Conservation (phyloP, 306 rosid species). For the Vigna trinervia region DNA sequence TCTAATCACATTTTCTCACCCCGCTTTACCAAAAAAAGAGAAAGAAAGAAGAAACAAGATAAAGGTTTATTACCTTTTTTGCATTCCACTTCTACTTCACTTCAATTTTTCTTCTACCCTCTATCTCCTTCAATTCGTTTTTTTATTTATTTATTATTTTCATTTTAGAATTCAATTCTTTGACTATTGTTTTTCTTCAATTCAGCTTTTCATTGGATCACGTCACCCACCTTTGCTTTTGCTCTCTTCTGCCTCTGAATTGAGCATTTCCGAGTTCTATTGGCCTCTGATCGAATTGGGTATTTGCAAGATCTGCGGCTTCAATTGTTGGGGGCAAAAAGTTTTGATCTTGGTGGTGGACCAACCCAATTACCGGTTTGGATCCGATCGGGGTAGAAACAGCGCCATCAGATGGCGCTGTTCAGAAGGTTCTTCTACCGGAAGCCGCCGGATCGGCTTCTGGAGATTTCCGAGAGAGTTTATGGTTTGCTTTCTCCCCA, state of each 20-base stretch:
- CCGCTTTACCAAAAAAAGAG: neutral
- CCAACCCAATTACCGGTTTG: conserved; percentile 67
- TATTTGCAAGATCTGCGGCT: conserved; percentile 58
- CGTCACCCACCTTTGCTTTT: conserved; percentile 1
- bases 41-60: neutral
- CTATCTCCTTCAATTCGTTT: neutral
- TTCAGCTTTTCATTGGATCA: conserved; percentile 34
- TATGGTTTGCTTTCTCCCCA: conserved; percentile 62
- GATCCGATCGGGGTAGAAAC: conserved; percentile 84
- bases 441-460: conserved; percentile 99
- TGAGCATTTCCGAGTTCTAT: conserved; percentile 33
- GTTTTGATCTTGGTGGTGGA: conserved; percentile 55
- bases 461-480: conserved; percentile 96
- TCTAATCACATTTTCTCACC: neutral
- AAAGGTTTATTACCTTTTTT: neutral
- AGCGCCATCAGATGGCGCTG: conserved; percentile 99
- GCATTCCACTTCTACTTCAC: conserved; percentile 52
- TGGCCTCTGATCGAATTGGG: conserved; percentile 48
- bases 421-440: conserved; percentile 91
- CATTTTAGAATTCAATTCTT: conserved; percentile 39
- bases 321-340: conserved; percentile 1
- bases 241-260: conserved; percentile 14
- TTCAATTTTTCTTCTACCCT: conserved; percentile 45
- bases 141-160: neutral
- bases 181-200: conserved; percentile 19